phyloP scores from a whole-genome alignment of 441 rosid species.

The Macaranga tanarius region DNA sequence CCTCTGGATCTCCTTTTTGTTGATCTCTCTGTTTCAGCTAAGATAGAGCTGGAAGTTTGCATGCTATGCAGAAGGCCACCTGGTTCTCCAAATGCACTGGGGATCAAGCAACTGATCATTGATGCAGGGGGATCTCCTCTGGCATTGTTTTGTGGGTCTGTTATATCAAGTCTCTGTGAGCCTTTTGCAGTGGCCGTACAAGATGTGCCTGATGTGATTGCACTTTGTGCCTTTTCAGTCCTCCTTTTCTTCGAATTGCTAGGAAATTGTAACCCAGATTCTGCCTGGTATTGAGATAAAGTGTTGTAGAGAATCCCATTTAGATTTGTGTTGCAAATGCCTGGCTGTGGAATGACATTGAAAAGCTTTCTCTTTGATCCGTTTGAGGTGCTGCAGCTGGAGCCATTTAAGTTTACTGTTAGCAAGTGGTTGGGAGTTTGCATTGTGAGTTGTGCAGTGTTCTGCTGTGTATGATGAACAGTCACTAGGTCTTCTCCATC shows the following conservation, averaged over 20 bases:
- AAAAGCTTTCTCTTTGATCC: constrained; percentile 31
- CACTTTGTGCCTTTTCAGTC: constrained; percentile 44
- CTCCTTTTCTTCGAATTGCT: constrained; percentile 44
- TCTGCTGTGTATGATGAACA: constrained; percentile 17
- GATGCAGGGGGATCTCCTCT: constrained; percentile 22
- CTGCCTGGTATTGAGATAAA: constrained; percentile 36
- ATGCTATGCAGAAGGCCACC: constrained; percentile 29
- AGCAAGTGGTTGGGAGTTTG: constrained; percentile 27
- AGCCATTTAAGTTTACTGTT: constrained; percentile 25
- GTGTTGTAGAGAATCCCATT: constrained; percentile 40
- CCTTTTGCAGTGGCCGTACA: constrained; percentile 28
- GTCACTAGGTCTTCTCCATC: constrained; percentile 25
- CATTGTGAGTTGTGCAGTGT: constrained; percentile 16
- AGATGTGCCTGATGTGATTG: constrained; percentile 35
- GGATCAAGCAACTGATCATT: constrained; percentile 23
- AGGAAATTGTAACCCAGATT: constrained; percentile 32
- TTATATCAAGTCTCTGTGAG: constrained; percentile 19
- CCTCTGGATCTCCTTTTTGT: constrained; percentile 59
- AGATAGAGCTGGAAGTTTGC: constrained; percentile 31
- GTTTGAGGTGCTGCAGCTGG: constrained; percentile 32
- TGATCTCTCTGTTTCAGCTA: constrained; percentile 34
- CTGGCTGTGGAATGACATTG: constrained; percentile 27
- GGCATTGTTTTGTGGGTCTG: constrained; percentile 20
- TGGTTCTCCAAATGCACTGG: constrained; percentile 29
- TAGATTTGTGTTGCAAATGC: constrained; percentile 32